Evolutionary conservation across 1,139 yeast species (phyloP).

Genomic region (Scheffersomyces cryptocercus): DNA sequence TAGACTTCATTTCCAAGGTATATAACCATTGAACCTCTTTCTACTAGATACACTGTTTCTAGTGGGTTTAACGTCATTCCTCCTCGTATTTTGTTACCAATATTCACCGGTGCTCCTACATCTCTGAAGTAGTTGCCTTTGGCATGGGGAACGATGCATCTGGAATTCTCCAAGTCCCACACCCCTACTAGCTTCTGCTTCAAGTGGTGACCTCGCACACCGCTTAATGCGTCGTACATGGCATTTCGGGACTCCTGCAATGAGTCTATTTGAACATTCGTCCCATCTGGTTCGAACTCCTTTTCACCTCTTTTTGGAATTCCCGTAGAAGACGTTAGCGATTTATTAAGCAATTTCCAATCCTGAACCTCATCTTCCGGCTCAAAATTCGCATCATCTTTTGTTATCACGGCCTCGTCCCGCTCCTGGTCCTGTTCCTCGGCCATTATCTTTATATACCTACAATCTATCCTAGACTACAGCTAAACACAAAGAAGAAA

Average conservation of each 20-base stretch:
- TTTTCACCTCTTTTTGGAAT: conserved; percentile 66
- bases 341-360: conserved; percentile 51
- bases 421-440: neutral
- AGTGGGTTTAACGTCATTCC: conserved; percentile 56
- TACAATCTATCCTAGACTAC: too few relatives aligned
- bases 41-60: conserved; percentile 76
- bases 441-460: too few relatives aligned
- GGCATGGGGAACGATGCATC: conserved; percentile 56
- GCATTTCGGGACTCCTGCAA: conserved; percentile 60
- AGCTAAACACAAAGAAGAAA: too few relatives aligned
- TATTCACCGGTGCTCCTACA: conserved; percentile 56
- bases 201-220: conserved; percentile 59
- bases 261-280: conserved; percentile 53
- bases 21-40: conserved; percentile 77
- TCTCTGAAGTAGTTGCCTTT: conserved; percentile 76
- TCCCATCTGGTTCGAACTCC: conserved; percentile 85
- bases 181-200: conserved; percentile 47
- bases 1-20: conserved; percentile 29
- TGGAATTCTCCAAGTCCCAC: conserved; percentile 44
- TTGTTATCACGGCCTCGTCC: conserved; percentile 1
- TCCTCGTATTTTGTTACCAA: conserved; percentile 18
- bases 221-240: conserved; percentile 70
- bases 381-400: conserved; percentile 6
- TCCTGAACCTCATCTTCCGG: conserved; percentile 68
- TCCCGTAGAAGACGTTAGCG: conserved; percentile 6